Base-by-base conservation (phyloP, 2,329 filamentous ascomycete genomes). In the Botrytis byssoidea region DNA sequence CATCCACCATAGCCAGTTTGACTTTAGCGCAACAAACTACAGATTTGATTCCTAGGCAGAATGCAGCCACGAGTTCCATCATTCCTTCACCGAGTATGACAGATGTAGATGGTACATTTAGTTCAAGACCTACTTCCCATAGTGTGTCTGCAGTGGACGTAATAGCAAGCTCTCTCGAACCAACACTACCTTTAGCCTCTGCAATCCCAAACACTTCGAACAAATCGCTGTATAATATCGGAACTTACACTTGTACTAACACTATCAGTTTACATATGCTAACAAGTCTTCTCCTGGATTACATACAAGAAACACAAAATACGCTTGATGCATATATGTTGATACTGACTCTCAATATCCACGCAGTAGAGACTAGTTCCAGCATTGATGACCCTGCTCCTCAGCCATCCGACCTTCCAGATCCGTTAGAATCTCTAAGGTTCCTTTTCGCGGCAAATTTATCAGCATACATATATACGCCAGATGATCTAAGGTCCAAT, bases 271-370 rank as follows among this genome's bases (percentile, higher is more conserved):
- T 91, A 3, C 82, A 83, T 8, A 82, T 85, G 2, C 81, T 92
- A 32, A 83, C 86, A 22, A 81, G 81, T 64, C 79, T 90, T 22
- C 78, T 91, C 12, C 78, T 82, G n/a, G 83, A 85, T 63, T 91
- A 89, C 76, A 83, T 91, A 64, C 78, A 82, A 20, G 78, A 80
- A 9, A 91, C 88, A 9, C 83, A 85, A 48, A 87, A 86, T 48
- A 87, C 87, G 9, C 81, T 90, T 48, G 85, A 85, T 32, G 88
- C 89, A 2, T 85, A 85, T 60, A 81, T 89, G 14, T 81, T 85
- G 2, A 86, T 86, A 75, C 76, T 92, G 2, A 84, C 85, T 5
- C 79, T 92, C 72, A 90, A 91, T 78, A 78, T 92, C 10, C 89
- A 91, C 82, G 86, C 85, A 35, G 88, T 89, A 7, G 81, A 84